Evolutionary conservation across 2,329 filamentous ascomycete species (phyloP).

Genomic region (Fusarium haematococcum): DNA sequence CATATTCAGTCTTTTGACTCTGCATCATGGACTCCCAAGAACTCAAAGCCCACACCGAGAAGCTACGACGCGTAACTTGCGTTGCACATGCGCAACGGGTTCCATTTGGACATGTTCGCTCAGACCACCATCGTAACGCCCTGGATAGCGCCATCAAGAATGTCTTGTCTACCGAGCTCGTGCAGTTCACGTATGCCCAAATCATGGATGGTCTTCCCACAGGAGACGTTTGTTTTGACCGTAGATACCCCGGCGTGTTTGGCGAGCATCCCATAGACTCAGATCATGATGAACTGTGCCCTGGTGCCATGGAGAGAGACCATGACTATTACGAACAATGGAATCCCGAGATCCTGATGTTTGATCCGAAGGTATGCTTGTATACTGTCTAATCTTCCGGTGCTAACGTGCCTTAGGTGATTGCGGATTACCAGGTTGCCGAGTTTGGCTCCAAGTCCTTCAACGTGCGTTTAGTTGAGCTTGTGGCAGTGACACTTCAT

Average conservation of each 20-base stretch:
- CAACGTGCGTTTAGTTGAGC: conserved; percentile 2
- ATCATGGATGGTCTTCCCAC: conserved; percentile 32
- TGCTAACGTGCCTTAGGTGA: not conserved
- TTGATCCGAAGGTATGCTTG: conserved; percentile 14
- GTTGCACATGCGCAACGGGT: not conserved
- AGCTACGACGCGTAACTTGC: not conserved
- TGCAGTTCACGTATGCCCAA: conserved; percentile 27
- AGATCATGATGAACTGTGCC: conserved; percentile 18
- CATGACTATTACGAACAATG: conserved; percentile 1
- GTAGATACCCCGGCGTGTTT: conserved; percentile 13
- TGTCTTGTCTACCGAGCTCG: conserved; percentile 6
- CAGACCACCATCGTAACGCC: not conserved
- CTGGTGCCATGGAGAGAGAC: not conserved
- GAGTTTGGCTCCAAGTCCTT: not conserved
- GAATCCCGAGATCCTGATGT: conserved; percentile 10
- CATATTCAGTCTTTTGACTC: too few relatives aligned
- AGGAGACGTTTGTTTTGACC: conserved; percentile 20
- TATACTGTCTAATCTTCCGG: not conserved
- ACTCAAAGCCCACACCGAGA: not conserved
- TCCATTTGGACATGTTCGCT: not conserved
- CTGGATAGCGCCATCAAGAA: conserved; percentile 7
- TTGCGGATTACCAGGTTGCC: not conserved
- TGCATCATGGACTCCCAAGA: conserved; percentile 12
- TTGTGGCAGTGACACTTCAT: conserved; percentile 13
- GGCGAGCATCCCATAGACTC: conserved; percentile 28